phyloP scores from a whole-genome alignment of 2,329 filamentous ascomycete genomes.

The Trichoderma harzianum region DNA sequence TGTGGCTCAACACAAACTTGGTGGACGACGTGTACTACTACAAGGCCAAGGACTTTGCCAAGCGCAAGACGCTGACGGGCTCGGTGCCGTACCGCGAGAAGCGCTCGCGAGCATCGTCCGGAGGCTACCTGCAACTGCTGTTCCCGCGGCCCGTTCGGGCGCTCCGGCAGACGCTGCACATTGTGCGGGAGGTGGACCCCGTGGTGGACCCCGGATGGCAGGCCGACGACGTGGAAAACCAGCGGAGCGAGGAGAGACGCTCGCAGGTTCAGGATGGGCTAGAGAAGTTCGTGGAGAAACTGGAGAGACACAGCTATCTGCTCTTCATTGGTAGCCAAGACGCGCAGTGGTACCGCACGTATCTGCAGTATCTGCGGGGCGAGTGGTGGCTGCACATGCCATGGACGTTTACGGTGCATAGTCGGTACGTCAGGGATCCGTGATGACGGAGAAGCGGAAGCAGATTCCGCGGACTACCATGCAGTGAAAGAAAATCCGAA shows the following conservation, averaged over 20 bases:
- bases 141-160: constrained; percentile 24
- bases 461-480: not conserved
- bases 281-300: constrained; percentile 22
- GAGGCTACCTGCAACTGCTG: constrained; percentile 24
- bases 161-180: constrained; percentile 27
- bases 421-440: constrained; percentile 15
- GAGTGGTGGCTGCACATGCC: constrained; percentile 30
- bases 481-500: not conserved
- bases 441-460: constrained; percentile 6
- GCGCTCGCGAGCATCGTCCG: constrained; percentile 23
- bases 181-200: constrained; percentile 27
- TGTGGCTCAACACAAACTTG: constrained; percentile 30
- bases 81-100: constrained; percentile 22
- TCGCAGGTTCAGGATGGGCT: constrained; percentile 23
- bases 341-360: constrained; percentile 27
- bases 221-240: constrained; percentile 26
- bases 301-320: constrained; percentile 26
- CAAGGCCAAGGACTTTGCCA: constrained; percentile 29
- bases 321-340: constrained; percentile 28
- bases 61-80: constrained; percentile 18
- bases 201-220: constrained; percentile 29
- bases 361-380: constrained; percentile 26
- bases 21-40: constrained; percentile 30
- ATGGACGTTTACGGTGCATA: constrained; percentile 26
- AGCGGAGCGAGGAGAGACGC: constrained; percentile 23